These are phyloP conservation scores for Neofusicoccum ribis DNA, from an alignment of 2,329 filamentous ascomycete genomes.

Conservation along the genomic window DNA sequence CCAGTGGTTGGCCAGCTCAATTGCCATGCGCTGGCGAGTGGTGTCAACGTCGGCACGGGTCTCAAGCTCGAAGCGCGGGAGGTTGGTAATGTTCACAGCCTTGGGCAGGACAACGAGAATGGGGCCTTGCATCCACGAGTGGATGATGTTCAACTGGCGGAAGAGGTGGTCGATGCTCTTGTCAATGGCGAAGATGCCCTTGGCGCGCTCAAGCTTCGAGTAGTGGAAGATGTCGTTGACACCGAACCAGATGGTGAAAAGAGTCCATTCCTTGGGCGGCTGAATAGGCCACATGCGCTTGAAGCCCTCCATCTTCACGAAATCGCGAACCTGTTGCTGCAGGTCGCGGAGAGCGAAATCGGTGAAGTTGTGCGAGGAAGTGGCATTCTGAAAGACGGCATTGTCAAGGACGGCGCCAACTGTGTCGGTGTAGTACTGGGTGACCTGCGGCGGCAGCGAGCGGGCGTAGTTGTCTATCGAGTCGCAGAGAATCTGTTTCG, in stretches of 20 bases:
- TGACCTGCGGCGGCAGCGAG: conserved; percentile 19
- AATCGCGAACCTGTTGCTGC: conserved; percentile 21
- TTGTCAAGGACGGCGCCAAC: conserved; percentile 20
- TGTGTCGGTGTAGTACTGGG: conserved; percentile 20
- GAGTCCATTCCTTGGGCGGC: conserved; percentile 30
- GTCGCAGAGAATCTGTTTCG: conserved; percentile 20
- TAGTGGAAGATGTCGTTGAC: conserved; percentile 39
- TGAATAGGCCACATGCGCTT: conserved; percentile 20
- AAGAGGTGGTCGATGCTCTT: conserved; percentile 37
- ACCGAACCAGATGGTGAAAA: conserved; percentile 40
- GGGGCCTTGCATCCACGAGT: conserved; percentile 28
- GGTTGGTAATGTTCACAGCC: conserved; percentile 37
- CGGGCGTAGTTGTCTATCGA: conserved; percentile 21
- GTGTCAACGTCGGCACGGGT: conserved; percentile 19
- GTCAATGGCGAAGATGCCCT: conserved; percentile 34
- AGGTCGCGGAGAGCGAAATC: conserved; percentile 21
- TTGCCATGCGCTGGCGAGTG: conserved; percentile 37
- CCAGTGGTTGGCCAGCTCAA: conserved; percentile 39
- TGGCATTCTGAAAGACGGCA: conserved; percentile 20
- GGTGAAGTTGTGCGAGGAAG: conserved; percentile 21
- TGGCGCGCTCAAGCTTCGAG: conserved; percentile 30
- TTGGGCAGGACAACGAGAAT: conserved; percentile 34
- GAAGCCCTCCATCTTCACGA: conserved; percentile 20
- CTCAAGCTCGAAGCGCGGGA: conserved; percentile 33
- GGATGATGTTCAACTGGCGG: conserved; percentile 35